Evolutionary conservation across 2,329 filamentous ascomycete species (phyloP), one percentile per base, ranked within the genome.

Genomic region (Aspergillaceae sp.): DNA sequence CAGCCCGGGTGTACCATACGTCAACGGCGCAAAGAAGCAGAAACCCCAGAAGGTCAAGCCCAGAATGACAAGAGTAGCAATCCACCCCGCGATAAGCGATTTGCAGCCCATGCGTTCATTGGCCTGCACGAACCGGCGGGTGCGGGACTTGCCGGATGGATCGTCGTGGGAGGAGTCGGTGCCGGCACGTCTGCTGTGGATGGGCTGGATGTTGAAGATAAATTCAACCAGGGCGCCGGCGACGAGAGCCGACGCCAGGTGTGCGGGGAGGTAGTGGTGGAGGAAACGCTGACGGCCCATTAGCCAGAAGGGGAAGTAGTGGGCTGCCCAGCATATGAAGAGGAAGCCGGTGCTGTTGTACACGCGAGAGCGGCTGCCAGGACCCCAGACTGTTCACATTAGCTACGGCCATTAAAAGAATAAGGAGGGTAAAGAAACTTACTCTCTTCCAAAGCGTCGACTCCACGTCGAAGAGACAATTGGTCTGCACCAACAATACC

Each of bases 281-380:
- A 98, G 71, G 82, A 98, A 98, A 54, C 96, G 83, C 68, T 98
- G 91, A 58, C 91, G 89, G 47, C 91, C 91, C 91, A 98, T 98
- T 53, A 96, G 81, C 73, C 83, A 98, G 76, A 98, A 98, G 44
- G 91, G 91, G 68, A 95, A 82, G 74, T 96, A 98, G 67, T 98
- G 92, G 2, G 89, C 91, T 9, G 87, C 89, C 92, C 92, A 98
- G 46, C 89, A 88, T 47, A 98, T 80, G 81, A 96, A 97, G 75
- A 98, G 94, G 79, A 98, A 98, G 27, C 92, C 92, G 0, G 92
- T 97, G 45, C 89, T 96, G 76, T 97, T 97, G 73, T 98, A 98
- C 42, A 98, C 78, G 53, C 90, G 89, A 27, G 87, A 90, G 54
- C 92, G 90, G 29, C 92, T 89, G 55, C 89, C 89, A 85, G 62